Percentiles rank a stretch among this genome's conserved stretches.
Conservation (phyloP, 202 grass and related monocot genomes). For the Digitaria exilis region DNA sequence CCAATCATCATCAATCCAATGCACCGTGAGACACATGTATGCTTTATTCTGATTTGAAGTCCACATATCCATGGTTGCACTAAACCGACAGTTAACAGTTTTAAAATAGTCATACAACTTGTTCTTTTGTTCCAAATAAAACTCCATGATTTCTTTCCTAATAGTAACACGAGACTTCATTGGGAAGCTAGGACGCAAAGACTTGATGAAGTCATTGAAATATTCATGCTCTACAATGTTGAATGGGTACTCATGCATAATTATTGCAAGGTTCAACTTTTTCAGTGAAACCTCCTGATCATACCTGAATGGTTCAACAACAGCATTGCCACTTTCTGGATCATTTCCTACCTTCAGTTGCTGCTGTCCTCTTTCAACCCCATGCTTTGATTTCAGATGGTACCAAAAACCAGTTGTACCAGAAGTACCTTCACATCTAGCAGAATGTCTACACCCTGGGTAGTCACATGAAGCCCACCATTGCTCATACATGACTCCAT, state of each 20-base stretch:
- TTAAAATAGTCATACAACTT: neutral
- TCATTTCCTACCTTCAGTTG: neutral
- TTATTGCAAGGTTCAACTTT: too few species aligned
- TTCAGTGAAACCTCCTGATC: neutral
- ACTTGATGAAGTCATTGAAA: neutral
- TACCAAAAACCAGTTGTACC: too few species aligned
- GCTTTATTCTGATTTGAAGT: neutral
- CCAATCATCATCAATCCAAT: neutral
- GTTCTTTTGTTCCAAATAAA: neutral
- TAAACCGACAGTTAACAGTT: neutral
- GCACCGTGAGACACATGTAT: neutral
- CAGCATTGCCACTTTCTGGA: neutral
- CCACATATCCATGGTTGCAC: neutral
- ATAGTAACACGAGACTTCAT: neutral
- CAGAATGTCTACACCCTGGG: too few species aligned
- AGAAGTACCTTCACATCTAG: too few species aligned
- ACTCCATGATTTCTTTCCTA: neutral
- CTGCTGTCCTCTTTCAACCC: too few species aligned
- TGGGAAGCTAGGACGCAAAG: neutral
- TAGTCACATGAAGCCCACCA: too few species aligned
- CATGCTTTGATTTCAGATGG: too few species aligned
- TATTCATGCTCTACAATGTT: neutral
- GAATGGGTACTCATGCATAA: too few species aligned
- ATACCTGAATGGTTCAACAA: neutral
- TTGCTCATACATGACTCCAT: too few species aligned